Base-by-base conservation (phyloP, 352 stramenopile species). In the Globisporangium yorkense region DNA sequence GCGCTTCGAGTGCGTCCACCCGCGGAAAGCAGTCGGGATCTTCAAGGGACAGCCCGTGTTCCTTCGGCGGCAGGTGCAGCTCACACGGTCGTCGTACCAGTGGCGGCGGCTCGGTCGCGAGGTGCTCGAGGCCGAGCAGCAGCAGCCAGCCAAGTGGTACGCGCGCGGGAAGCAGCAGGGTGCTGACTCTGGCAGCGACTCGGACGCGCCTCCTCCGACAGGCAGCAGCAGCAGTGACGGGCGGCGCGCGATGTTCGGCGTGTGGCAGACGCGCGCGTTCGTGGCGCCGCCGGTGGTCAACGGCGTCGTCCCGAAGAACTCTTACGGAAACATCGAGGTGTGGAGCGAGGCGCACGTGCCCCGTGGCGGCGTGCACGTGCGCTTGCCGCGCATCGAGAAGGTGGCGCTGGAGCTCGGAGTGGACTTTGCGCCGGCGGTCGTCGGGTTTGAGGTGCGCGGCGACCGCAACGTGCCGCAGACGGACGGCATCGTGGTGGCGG, bases 301-400 rank as follows among this genome's bases (percentile, higher is more conserved):
- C 41, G 79, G 77, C n/a, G 48, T 57, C 5, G 65, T 96, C 1
- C 87, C 85, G 2, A 93, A 91, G 68, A 95, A 93, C 67, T 65
- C 83, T 65, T 94, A 89, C 59, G 85, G 87, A 18, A 96, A 96
- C 65, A 77, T 94, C 49, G 87, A 96, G 54, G 59, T 96, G 46
- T 96, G 85, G 85, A 95, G 83, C 59, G 53, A 71, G 2, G 77
- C 71, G 0, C 80, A 92, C 66, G 56, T 92, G 2, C 85, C 87
- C 7, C 54, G 50, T 12, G 76, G 72, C 7, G 75, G 68, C 7
- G 68, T 87, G 21, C 87, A 95, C 35, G 54, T 95, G 29, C 71
- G 66, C 27, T 51, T 93, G 27, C 74, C 74, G 24, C 77, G 76
- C 27, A 89, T 92, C 37, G 77, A 85, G 7, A 59, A 69, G 33